phyloP scores from a whole-genome alignment of 345 rosid genomes.

The Atalantia buxifolia region DNA sequence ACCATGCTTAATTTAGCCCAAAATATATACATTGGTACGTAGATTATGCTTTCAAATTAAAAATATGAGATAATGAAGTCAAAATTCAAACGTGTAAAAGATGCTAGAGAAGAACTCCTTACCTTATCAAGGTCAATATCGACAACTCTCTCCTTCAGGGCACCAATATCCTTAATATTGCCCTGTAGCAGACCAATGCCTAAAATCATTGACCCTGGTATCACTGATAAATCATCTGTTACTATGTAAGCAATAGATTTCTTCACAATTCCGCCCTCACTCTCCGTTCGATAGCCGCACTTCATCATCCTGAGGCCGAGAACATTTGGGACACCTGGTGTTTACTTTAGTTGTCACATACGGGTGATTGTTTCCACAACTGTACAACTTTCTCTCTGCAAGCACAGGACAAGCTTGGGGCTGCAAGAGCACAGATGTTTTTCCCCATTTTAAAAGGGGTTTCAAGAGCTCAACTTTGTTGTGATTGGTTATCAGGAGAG shows the following conservation, averaged over 20 bases:
- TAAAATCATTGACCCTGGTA: constrained; percentile 13
- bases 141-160: neutral
- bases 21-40: no score
- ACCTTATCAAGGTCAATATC: neutral
- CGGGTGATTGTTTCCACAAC: accelerated
- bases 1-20: neutral
- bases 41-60: neutral
- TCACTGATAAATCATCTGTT: constrained; percentile 14
- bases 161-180: neutral
- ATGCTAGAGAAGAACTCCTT: neutral
- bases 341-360: neutral
- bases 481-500: neutral
- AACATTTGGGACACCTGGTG: neutral
- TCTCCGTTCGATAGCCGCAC: neutral
- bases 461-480: neutral
- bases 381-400: neutral
- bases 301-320: neutral
- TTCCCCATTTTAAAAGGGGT: neutral
- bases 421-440: no score
- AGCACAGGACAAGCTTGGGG: neutral
- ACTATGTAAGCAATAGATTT: constrained; percentile 16
- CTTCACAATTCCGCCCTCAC: constrained; percentile 6
- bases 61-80: neutral
- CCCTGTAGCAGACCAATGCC: constrained; percentile 3
- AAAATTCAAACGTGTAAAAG: neutral